Percentiles rank a stretch among this genome's conserved stretches.
phyloP scores from a whole-genome alignment of 179 eudicot genomes.

The Amaranthus tricolor region DNA sequence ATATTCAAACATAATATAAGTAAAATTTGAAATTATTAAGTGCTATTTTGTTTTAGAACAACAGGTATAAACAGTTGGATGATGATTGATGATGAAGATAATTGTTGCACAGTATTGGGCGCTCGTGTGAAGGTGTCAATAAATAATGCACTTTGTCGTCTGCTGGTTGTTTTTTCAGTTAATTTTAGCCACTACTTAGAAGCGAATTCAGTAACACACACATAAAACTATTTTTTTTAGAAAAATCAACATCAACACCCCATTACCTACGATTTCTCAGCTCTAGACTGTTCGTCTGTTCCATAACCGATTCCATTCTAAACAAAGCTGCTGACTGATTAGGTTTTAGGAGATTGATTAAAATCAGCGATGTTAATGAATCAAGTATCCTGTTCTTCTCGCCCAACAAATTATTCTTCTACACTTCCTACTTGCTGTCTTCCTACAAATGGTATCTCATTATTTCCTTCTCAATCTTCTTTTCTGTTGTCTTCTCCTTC shows the following conservation, averaged over 20 bases:
- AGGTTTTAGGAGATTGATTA: background rate
- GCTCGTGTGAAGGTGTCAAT: too few relatives aligned
- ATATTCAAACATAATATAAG: too few relatives aligned
- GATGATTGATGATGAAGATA: too few relatives aligned
- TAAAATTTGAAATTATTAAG: too few relatives aligned
- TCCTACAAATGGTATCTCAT: background rate
- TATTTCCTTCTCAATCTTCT: constrained; percentile 12
- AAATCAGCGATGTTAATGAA: constrained; percentile 22
- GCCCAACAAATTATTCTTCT: background rate
- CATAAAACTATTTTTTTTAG: too few relatives aligned
- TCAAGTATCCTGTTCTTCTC: constrained; percentile 10
- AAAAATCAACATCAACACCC: background rate
- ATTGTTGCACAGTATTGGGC: too few relatives aligned
- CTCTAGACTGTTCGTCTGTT: background rate
- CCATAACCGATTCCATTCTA: background rate
- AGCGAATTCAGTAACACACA: too few relatives aligned
- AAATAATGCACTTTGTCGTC: background rate
- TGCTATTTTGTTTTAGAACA: too few relatives aligned
- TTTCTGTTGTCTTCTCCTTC: constrained; percentile 17
- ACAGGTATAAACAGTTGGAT: too few relatives aligned
- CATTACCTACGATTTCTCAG: background rate
- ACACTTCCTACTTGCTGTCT: constrained; percentile 1
- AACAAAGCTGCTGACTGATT: background rate
- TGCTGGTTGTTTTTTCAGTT: constrained; percentile 31
- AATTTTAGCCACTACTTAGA: constrained; percentile 25